A percentile compares a stretch with the other conserved stretches of the same genome.
phyloP scores from a whole-genome alignment of 225 moss, liverwort and hornwort species.

The Lunularia cruciata region DNA sequence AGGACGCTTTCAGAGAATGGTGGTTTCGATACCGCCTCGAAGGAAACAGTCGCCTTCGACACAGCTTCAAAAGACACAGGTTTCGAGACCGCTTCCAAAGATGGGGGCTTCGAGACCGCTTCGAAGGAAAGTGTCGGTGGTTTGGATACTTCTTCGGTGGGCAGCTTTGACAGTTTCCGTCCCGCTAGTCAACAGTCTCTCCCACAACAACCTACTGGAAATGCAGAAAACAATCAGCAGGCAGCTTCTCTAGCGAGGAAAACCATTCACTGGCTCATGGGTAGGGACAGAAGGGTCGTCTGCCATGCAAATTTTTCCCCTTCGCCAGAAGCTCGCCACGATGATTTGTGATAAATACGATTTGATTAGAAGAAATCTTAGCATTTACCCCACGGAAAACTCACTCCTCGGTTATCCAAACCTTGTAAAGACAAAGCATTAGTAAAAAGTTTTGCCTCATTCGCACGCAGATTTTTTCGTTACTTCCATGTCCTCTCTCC shows the following conservation, averaged over 20 bases:
- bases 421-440: not conserved
- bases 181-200: slow-evolving; percentile 11
- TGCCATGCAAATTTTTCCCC: slow-evolving; percentile 46
- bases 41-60: slow-evolving; percentile 35
- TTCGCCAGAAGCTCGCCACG: slow-evolving; percentile 18
- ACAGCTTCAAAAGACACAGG: slow-evolving; percentile 40
- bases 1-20: slow-evolving; percentile 39
- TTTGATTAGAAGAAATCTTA: not conserved
- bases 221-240: slow-evolving; percentile 32
- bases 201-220: slow-evolving; percentile 9
- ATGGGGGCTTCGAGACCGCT: slow-evolving; percentile 43
- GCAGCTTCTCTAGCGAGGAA: slow-evolving; percentile 45
- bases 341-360: slow-evolving; percentile 7
- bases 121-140: slow-evolving; percentile 46
- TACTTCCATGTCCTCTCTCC: no score
- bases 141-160: slow-evolving; percentile 38
- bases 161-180: slow-evolving; percentile 38
- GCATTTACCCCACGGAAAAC: not conserved
- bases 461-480: no score
- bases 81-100: slow-evolving; percentile 37
- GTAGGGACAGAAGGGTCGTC: slow-evolving; percentile 48
- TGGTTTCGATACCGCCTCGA: slow-evolving; percentile 21
- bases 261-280: slow-evolving; percentile 55
- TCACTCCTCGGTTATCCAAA: not conserved
- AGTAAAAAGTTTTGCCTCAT: slow-evolving; percentile 20